Conservation (phyloP, 2,329 filamentous ascomycete species). For the Hypomyces rosellus region DNA sequence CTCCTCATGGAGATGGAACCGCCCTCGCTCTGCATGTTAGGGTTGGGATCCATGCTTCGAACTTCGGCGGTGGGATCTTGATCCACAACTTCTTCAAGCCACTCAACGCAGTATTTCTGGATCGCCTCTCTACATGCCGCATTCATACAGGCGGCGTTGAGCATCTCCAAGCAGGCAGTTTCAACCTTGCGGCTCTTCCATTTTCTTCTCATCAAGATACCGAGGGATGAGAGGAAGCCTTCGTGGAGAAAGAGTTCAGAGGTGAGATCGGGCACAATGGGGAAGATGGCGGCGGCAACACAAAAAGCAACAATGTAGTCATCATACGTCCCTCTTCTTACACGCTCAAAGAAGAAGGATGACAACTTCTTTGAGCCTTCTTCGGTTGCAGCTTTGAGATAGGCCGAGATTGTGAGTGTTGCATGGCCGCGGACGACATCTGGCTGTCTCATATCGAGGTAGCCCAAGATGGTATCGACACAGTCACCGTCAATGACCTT, state of each 20-base stretch:
- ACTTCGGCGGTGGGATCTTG: slow-evolving; percentile 57
- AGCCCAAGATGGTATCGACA: slow-evolving; percentile 78
- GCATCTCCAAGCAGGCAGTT: slow-evolving; percentile 76
- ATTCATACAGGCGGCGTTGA: slow-evolving; percentile 89
- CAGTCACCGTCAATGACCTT: slow-evolving; percentile 65
- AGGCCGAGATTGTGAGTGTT: slow-evolving; percentile 73
- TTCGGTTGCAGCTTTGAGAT: slow-evolving; percentile 70
- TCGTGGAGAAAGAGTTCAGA: slow-evolving; percentile 79
- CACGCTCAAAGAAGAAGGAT: slow-evolving; percentile 65
- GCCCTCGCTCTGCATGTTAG: slow-evolving; percentile 51
- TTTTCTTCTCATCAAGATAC: slow-evolving; percentile 68
- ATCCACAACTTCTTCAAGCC: slow-evolving; percentile 78
- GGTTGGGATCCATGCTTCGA: slow-evolving; percentile 44
- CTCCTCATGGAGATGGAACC: slow-evolving; percentile 54
- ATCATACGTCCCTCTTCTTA: slow-evolving; percentile 72
- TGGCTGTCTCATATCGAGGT: slow-evolving; percentile 76
- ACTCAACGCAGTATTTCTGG: slow-evolving; percentile 75
- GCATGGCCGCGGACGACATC: slow-evolving; percentile 72
- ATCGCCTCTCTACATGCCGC: slow-evolving; percentile 75
- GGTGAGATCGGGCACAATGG: slow-evolving; percentile 70
- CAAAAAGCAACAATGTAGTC: slow-evolving; percentile 90
- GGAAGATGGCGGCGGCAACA: slow-evolving; percentile 82
- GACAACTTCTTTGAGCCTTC: slow-evolving; percentile 64
- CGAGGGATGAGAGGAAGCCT: slow-evolving; percentile 73
- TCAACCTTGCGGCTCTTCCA: slow-evolving; percentile 84